These are phyloP conservation scores for Diatrype stigma DNA, from an alignment of 2,329 filamentous ascomycete genomes.

Conservation along the genomic window DNA sequence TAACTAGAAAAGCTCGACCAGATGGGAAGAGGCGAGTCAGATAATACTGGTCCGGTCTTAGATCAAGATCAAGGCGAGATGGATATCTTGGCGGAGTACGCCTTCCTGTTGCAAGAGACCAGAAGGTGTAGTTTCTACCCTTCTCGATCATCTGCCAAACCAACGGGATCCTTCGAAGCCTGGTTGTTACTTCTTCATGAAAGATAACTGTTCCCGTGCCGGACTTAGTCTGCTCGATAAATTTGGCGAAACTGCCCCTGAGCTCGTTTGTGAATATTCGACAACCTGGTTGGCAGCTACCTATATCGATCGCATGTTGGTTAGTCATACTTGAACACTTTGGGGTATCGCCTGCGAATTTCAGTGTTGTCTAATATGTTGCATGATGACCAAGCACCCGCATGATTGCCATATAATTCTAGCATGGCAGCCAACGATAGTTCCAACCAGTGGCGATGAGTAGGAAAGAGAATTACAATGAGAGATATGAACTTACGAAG, in stretches of 20 bases:
- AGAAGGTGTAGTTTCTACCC: conserved; percentile 22
- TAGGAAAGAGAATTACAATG: too few relatives aligned
- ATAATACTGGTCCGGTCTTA: conserved; percentile 28
- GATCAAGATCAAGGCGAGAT: conserved; percentile 17
- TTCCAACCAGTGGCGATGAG: too few relatives aligned
- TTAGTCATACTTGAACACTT: too few relatives aligned
- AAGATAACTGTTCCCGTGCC: conserved; percentile 25
- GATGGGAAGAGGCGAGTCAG: conserved; percentile 40
- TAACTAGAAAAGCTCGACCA: conserved; percentile 42
- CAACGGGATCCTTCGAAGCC: conserved; percentile 22
- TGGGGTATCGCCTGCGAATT: too few relatives aligned
- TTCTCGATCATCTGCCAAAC: conserved; percentile 20
- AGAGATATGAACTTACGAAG: conserved; percentile 23
- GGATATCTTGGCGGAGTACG: conserved; percentile 26
- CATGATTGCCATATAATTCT: too few relatives aligned
- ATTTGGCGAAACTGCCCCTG: conserved; percentile 21
- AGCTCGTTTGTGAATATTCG: conserved; percentile 23
- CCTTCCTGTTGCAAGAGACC: conserved; percentile 22
- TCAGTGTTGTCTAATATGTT: too few relatives aligned
- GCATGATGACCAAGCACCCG: too few relatives aligned
- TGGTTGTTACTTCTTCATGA: conserved; percentile 21
- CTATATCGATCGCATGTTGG: conserved; percentile 11
- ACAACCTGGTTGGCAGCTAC: conserved; percentile 20
- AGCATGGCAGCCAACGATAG: too few relatives aligned
- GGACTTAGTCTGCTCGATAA: conserved; percentile 20